These are phyloP conservation scores for Chaetomium globosum DNA, from an alignment of 2,329 filamentous ascomycete genomes.

Conservation along the genomic window DNA sequence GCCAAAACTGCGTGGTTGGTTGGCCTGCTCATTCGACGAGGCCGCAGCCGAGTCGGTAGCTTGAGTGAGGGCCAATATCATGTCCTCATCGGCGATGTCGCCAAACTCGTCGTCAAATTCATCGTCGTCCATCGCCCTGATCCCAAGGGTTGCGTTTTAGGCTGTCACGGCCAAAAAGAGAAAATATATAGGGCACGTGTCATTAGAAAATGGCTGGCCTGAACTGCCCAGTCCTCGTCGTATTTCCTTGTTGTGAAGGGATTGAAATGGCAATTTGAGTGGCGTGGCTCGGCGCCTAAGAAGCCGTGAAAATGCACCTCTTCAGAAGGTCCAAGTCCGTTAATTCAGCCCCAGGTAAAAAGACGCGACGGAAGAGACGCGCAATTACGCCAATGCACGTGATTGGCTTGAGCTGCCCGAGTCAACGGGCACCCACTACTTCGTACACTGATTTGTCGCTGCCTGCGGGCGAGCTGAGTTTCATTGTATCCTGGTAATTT, in stretches of 20 bases:
- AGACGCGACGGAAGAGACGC: conserved; percentile 20
- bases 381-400: conserved; percentile 15
- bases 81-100: conserved; percentile 66
- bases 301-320: not conserved
- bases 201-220: not conserved
- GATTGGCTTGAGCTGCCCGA: not conserved
- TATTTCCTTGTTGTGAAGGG: not conserved
- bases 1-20: not conserved
- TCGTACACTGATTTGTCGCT: not conserved
- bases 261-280: not conserved
- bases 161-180: conserved; percentile 2
- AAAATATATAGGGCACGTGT: not conserved
- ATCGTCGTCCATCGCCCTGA: conserved; percentile 59
- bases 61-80: conserved; percentile 57
- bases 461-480: too few relatives aligned
- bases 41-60: conserved; percentile 24
- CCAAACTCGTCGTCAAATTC: conserved; percentile 69
- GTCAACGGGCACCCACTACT: not conserved
- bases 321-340: not conserved
- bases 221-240: not conserved
- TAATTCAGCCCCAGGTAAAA: not conserved
- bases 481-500: too few relatives aligned
- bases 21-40: not conserved
- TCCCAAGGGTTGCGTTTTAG: not conserved
- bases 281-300: not conserved